phyloP scores from a whole-genome alignment of 2,329 filamentous ascomycete species.

The Ampelomyces quisqualis region DNA sequence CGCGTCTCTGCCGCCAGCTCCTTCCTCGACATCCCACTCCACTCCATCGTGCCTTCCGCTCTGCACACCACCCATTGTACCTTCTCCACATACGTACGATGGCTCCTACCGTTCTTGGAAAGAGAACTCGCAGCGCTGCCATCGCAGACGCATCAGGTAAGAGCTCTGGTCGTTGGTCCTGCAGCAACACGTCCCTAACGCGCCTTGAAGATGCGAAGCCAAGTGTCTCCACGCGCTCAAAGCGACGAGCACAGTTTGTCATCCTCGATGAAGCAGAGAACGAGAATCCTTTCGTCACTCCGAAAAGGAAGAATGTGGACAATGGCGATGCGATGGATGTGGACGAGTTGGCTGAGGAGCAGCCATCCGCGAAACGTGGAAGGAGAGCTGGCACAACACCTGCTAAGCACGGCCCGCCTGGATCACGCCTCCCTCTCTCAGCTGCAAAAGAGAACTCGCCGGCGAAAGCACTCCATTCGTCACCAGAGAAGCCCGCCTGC shows the following conservation, averaged over 20 bases:
- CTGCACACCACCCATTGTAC: constrained; percentile 24
- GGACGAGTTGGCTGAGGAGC: constrained; percentile 43
- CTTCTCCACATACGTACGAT: constrained; percentile 26
- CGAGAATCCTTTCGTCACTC: constrained; percentile 57
- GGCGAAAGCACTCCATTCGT: constrained; percentile 50
- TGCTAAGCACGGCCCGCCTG: constrained; percentile 51
- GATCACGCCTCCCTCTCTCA: constrained; percentile 47
- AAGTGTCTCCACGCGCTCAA: constrained; percentile 41
- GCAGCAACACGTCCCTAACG: constrained; percentile 27
- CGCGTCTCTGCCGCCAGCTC: constrained; percentile 14
- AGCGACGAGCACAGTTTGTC: constrained; percentile 48
- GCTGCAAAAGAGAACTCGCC: constrained; percentile 51
- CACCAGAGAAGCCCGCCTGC: constrained; percentile 49
- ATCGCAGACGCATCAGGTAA: constrained; percentile 29
- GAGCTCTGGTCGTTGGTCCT: constrained; percentile 14
- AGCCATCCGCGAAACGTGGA: constrained; percentile 40
- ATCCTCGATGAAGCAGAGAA: constrained; percentile 66
- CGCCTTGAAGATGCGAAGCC: constrained; percentile 26
- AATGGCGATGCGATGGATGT: constrained; percentile 50
- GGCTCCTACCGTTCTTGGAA: constrained; percentile 42
- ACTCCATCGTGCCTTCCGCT: constrained; percentile 19
- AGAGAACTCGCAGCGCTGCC: constrained; percentile 41
- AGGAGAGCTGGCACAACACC: constrained; percentile 42
- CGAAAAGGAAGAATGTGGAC: constrained; percentile 34
- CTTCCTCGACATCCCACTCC: constrained; percentile 16